Percentiles rank a stretch among this genome's conserved stretches.
phyloP scores from a whole-genome alignment of 2,329 filamentous ascomycete genomes.

The Cryphonectria nitschkei region DNA sequence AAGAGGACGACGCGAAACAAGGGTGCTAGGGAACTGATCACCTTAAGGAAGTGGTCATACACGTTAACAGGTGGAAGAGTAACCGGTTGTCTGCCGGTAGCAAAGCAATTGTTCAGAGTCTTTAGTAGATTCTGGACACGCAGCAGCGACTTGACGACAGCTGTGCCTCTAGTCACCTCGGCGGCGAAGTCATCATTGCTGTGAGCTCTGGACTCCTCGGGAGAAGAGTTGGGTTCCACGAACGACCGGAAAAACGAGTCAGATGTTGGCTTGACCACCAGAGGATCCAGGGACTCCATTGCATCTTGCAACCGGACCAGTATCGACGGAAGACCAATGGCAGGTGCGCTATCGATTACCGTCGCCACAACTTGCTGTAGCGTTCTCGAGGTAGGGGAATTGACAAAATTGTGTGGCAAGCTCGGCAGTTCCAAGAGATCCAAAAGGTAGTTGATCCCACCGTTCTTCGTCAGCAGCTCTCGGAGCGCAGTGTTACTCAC shows the following conservation, averaged over 20 bases:
- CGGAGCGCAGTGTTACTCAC: slow-evolving; percentile 76
- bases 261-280: slow-evolving; percentile 58
- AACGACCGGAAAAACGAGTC: slow-evolving; percentile 73
- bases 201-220: slow-evolving; percentile 37
- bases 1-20: slow-evolving; percentile 80
- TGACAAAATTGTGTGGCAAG: slow-evolving; percentile 73
- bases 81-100: slow-evolving; percentile 65
- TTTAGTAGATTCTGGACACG: slow-evolving; percentile 76
- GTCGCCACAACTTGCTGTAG: slow-evolving; percentile 75
- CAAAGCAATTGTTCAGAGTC: slow-evolving; percentile 75
- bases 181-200: slow-evolving; percentile 41
- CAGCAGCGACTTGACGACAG: slow-evolving; percentile 76
- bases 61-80: slow-evolving; percentile 79
- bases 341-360: slow-evolving; percentile 78
- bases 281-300: slow-evolving; percentile 67
- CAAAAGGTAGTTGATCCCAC: slow-evolving; percentile 81
- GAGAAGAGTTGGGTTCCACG: slow-evolving; percentile 51
- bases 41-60: slow-evolving; percentile 77
- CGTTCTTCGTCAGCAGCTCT: slow-evolving; percentile 72
- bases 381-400: slow-evolving; percentile 68
- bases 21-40: slow-evolving; percentile 76
- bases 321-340: slow-evolving; percentile 80
- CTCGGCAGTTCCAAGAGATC: slow-evolving; percentile 84
- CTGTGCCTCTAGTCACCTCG: slow-evolving; percentile 69
- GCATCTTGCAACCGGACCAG: slow-evolving; percentile 73